Conservation (phyloP, 202 grass and related monocot species). For the Carex arenaria region DNA sequence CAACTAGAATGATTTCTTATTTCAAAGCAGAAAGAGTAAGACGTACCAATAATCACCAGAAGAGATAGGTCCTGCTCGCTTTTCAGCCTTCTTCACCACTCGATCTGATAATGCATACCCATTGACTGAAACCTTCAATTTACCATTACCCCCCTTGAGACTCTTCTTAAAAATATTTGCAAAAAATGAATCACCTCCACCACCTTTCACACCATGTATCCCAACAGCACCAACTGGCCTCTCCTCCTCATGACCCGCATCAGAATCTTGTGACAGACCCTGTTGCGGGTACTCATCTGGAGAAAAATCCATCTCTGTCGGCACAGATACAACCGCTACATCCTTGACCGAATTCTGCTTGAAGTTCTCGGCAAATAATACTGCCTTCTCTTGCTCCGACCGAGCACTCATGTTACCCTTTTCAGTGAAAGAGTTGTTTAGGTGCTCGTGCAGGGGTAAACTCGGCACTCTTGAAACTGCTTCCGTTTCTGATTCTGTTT, state of each 20-base stretch:
- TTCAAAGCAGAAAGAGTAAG: neutral
- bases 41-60: conserved; percentile 90
- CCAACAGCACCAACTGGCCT: neutral
- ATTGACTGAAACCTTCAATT: conserved; percentile 71
- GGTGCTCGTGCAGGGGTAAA: conserved; percentile 49
- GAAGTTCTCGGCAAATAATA: conserved; percentile 59
- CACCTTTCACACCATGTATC: neutral
- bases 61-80: conserved; percentile 64
- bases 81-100: conserved; percentile 71
- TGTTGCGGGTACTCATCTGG: conserved; percentile 42
- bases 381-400: conserved; percentile 71
- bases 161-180: conserved; percentile 83
- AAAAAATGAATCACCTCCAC: conserved; percentile 56
- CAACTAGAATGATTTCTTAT: neutral
- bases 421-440: conserved; percentile 51
- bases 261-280: conserved; percentile 37
- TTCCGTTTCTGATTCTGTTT: conserved; percentile 36
- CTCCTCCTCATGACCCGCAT: conserved; percentile 34
- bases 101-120: conserved; percentile 62
- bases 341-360: conserved; percentile 75
- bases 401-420: conserved; percentile 63
- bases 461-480: conserved; percentile 44
- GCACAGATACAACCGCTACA: conserved; percentile 35
- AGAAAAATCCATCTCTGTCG: conserved; percentile 55
- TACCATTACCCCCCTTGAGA: conserved; percentile 57